Evolutionary conservation across 2,329 filamentous ascomycete species (phyloP), one percentile per base, ranked within the genome.

Genomic region (Fusarium phyllophilum): DNA sequence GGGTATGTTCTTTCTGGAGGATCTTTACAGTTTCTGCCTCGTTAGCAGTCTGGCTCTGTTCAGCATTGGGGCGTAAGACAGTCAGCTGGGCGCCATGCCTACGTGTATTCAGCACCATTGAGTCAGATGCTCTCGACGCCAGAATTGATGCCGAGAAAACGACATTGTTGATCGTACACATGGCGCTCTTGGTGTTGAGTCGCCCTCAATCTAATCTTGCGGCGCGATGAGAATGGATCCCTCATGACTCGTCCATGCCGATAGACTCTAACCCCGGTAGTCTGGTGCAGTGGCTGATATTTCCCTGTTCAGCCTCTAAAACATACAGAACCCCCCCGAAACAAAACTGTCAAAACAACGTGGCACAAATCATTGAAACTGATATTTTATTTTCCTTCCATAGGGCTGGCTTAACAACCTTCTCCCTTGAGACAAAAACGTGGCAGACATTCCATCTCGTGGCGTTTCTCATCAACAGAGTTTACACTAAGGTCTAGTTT

Each of bases 31-130:
- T 2, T 44, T 42, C 14, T 6, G 14, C 8, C 24, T n/a, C 20
- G 2, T 14, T 9, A 3, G 5, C 22, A 12, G 10, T 20, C 4
- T 12, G 0, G 13, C 6, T 22, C 10, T 26, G 7, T 0, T 13
- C 3, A 6, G 6, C 7, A 15, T 9, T 12, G 15, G 14, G 17
- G 7, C 14, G 3, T 5, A 15, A 22, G 8, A 26, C 12, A 10
- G 18, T 12, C 49, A 26, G 6, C n/a, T 3, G 1, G 7, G 12
- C 44, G 12, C 5, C 14, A 20, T 34, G 34, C 20, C 14, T 7
- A 38, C 11, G 34, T 55, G 20, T 31, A n/a, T 13, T 7, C 0
- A 39, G 7, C 14, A 8, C 3, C 14, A 14, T 31, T 4, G 51
- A 41, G 24, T 55, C 51, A 55, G 11, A n/a, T 17, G 1, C 8